phyloP scores from a whole-genome alignment of 2,329 filamentous ascomycete genomes.

The Fusarium sublunatum region DNA sequence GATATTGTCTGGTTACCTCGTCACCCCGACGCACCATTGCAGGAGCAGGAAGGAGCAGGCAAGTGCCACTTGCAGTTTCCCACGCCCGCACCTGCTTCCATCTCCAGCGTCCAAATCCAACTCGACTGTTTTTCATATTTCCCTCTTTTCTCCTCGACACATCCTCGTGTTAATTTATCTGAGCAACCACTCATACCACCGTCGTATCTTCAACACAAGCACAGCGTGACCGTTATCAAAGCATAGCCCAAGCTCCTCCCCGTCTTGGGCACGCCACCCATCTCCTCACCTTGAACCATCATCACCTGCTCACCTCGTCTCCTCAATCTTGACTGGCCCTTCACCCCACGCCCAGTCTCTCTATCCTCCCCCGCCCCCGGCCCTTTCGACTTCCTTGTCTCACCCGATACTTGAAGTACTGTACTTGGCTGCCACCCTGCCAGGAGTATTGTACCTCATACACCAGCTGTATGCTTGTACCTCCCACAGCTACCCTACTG shows the following conservation, averaged over 20 bases:
- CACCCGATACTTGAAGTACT: slow-evolving; percentile 22
- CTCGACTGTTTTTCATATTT: slow-evolving; percentile 15
- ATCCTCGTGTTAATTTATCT: slow-evolving; percentile 9
- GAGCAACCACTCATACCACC: slow-evolving; percentile 6
- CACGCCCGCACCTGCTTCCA: slow-evolving; percentile 20
- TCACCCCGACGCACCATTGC: slow-evolving; percentile 17
- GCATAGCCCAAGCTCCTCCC: slow-evolving; percentile 12
- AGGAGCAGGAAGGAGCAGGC: slow-evolving; percentile 19
- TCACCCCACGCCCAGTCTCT: slow-evolving; percentile 41
- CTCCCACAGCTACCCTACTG: slow-evolving; percentile 24
- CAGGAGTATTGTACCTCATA: slow-evolving; percentile 5
- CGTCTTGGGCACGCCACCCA: slow-evolving; percentile 40
- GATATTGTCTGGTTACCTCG: not conserved
- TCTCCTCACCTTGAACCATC: slow-evolving; percentile 45
- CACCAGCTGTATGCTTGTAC: slow-evolving; percentile 19
- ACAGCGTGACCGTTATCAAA: slow-evolving; percentile 38
- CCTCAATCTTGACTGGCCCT: slow-evolving; percentile 27
- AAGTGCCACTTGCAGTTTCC: slow-evolving; percentile 29
- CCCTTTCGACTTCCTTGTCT: slow-evolving; percentile 22
- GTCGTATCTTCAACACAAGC: slow-evolving; percentile 30
- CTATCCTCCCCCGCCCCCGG: slow-evolving; percentile 24
- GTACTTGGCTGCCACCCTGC: not conserved
- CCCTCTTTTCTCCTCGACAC: slow-evolving; percentile 26
- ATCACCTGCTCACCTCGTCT: slow-evolving; percentile 46
- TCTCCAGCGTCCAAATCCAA: slow-evolving; percentile 10